Percentiles rank a stretch among this genome's conserved stretches.
Evolutionary conservation across 2,329 filamentous ascomycete species (phyloP).

Genomic region (Beauveria rudraprayagi): DNA sequence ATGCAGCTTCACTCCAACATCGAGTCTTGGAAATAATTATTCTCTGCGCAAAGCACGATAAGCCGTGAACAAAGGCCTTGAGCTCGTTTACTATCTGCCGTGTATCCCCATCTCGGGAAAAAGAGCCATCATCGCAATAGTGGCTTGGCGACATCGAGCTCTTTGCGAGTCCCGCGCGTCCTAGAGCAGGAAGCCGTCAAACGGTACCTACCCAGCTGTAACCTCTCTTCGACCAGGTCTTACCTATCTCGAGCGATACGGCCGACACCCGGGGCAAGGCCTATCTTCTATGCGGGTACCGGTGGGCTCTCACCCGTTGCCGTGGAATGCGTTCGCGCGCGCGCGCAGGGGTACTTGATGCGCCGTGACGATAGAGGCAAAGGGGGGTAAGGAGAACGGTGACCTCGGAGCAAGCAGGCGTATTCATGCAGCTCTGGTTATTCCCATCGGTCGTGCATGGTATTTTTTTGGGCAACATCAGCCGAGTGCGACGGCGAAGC

Average conservation of each 20-base stretch:
- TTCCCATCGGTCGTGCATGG: not conserved
- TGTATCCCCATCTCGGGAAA: not conserved
- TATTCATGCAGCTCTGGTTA: not conserved
- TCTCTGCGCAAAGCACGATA: not conserved
- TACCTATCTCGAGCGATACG: not conserved
- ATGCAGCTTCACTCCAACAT: too few relatives aligned
- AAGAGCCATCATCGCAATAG: not conserved
- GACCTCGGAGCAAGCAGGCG: not conserved
- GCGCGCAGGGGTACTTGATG: not conserved
- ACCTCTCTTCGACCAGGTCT: not conserved
- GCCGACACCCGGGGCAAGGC: not conserved
- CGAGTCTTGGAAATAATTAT: too few relatives aligned
- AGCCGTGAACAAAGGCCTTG: too few relatives aligned
- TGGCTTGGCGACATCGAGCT: not conserved
- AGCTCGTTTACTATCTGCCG: not conserved
- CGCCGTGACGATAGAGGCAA: not conserved
- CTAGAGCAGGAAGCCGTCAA: too few relatives aligned
- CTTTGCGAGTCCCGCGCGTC: not conserved
- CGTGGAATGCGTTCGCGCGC: not conserved
- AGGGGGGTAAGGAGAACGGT: not conserved
- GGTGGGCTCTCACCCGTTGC: not conserved
- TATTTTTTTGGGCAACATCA: not conserved
- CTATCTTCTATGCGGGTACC: not conserved
- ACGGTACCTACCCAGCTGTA: not conserved
- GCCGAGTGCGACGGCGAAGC: slow-evolving; percentile 5